Conservation (phyloP, 2,329 filamentous ascomycete genomes). For the Septoria linicola region DNA sequence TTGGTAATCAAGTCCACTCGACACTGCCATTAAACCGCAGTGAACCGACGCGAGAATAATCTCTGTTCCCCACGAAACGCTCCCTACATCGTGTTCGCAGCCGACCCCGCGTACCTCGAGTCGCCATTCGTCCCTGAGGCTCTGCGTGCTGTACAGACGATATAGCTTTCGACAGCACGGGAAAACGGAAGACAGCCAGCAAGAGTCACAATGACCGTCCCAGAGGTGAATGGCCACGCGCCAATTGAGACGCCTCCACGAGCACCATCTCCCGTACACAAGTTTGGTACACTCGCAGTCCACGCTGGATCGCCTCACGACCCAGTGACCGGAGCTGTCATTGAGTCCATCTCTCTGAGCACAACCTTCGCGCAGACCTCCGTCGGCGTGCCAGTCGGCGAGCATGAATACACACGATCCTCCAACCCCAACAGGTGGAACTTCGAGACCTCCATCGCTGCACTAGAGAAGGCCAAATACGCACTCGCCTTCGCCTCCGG, state of each 20-base stretch:
- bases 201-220: conserved; percentile 26
- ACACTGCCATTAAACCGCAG: no score
- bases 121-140: no score
- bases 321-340: conserved; percentile 88
- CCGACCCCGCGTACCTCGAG: no score
- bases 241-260: conserved; percentile 71
- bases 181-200: no score
- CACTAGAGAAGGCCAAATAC: conserved; percentile 87
- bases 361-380: conserved; percentile 93
- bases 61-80: no score
- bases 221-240: conserved; percentile 24
- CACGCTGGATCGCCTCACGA: conserved; percentile 92
- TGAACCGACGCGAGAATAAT: no score
- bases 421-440: conserved; percentile 94
- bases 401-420: conserved; percentile 90
- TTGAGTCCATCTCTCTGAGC: conserved; percentile 91
- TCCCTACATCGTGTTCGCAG: no score
- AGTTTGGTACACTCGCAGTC: conserved; percentile 90
- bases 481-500: conserved; percentile 94
- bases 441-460: conserved; percentile 88
- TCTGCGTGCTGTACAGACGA: no score
- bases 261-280: conserved; percentile 69
- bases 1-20: no score
- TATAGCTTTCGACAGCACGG: no score
- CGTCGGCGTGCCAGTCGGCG: conserved; percentile 82